Base-by-base conservation (phyloP, 176 grass and related monocot species). In the Bromus sterilis region DNA sequence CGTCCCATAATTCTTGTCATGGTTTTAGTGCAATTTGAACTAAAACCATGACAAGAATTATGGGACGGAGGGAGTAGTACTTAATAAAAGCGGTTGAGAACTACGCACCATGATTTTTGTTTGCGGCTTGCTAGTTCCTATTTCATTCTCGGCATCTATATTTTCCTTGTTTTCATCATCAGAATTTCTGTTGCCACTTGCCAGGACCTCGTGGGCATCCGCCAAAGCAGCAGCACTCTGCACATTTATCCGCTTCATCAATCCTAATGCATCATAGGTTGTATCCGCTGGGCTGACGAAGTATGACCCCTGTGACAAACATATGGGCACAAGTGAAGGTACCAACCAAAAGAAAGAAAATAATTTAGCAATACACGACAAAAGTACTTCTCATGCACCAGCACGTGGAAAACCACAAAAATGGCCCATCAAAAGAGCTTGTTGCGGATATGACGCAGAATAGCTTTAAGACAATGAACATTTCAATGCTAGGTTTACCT, bases 211-310 rank as follows among this genome's bases (percentile, higher is more conserved):
- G 74, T 91, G 86, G 29, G 89, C 86, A 75, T 97, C 91, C 55
- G 83, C 91, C 57, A 91, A 46, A 72, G 75, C 86, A 63, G 86
- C 62, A 83, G 91, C 91, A 75, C 82, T 89, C 30, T 91, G 86
- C 81, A 89, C 91, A 40, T 83, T 93, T 18, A 97, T 89, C 65
- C 91, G 94, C 64, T 62, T 82, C 78, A 97, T 90, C 78, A 93
- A 73, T 71, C 84, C 94, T 83, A 97, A 73, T 77, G 94, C 94
- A 87, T 97, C 89, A 14, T 81, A 87, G 69, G 86, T 76, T 89
- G 86, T 69, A 32, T 67, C 76, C 75, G 74, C 86, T 57, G 94
- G 75, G 73, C 94, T 97, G 81, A 97, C 80, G 75, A 97, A 97
- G 77, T 83, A 93, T 33, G 86, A 83, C 68, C 91, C 88, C 88